Evolutionary conservation across 1,284 basidiomycete species (phyloP).

Genomic region (Cryptococcus sp.): DNA sequence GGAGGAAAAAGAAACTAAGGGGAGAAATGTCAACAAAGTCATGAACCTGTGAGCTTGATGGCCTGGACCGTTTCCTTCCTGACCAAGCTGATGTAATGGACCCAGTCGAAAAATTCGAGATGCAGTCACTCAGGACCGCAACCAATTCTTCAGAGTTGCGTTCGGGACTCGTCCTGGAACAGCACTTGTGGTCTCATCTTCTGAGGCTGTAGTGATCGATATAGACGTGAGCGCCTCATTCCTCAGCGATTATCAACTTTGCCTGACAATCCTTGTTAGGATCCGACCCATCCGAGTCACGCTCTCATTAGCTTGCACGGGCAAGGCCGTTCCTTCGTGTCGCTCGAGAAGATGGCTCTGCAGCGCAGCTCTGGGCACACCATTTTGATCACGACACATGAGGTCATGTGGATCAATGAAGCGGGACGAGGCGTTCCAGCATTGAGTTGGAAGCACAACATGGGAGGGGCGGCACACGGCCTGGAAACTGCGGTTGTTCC

Average conservation of each 20-base stretch:
- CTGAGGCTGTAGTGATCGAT: constrained; percentile 22
- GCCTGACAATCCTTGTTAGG: constrained; percentile 6
- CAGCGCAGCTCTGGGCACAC: constrained; percentile 15
- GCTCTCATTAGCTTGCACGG: constrained; percentile 17
- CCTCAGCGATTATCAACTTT: not conserved
- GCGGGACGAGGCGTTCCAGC: constrained; percentile 6
- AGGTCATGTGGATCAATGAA: constrained; percentile 40
- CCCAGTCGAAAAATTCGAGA: constrained; percentile 24
- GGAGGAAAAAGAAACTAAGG: constrained; percentile 22
- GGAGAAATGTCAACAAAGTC: constrained; percentile 12
- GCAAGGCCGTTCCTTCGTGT: constrained; percentile 21
- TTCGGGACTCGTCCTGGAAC: constrained; percentile 33
- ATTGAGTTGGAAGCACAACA: constrained; percentile 34
- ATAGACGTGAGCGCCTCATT: constrained; percentile 19
- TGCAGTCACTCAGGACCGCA: constrained; percentile 8
- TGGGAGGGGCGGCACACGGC: constrained; percentile 16
- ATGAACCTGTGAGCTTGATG: constrained; percentile 23
- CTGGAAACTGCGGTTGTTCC: constrained; percentile 19
- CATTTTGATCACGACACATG: constrained; percentile 27
- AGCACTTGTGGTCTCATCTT: constrained; percentile 29
- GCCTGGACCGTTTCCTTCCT: too few species aligned
- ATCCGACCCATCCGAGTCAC: constrained; percentile 10
- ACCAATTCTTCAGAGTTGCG: constrained; percentile 33
- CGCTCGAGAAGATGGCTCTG: constrained; percentile 29
- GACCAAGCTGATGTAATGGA: not conserved